Conservation (phyloP, 2,329 filamentous ascomycete genomes). For the Penicillium sp. region DNA sequence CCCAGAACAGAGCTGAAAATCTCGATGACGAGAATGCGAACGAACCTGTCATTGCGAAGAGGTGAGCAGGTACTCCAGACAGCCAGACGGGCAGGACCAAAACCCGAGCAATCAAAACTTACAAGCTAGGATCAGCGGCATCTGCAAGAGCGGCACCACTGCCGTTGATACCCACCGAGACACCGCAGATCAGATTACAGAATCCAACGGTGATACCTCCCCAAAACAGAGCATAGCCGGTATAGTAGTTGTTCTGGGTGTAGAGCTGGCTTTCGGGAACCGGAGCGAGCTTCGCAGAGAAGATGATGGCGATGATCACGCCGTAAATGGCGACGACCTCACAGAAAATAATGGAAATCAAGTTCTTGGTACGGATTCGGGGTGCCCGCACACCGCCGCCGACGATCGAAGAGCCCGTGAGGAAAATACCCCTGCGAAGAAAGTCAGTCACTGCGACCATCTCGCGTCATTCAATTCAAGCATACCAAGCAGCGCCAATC, state of each 20-base stretch:
- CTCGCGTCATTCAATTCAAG: constrained; percentile 18
- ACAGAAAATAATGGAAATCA: constrained; percentile 99
- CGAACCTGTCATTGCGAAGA: constrained; percentile 66
- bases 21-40: constrained; percentile 98
- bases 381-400: constrained; percentile 96
- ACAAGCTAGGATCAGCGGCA: constrained; percentile 89
- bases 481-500: constrained; percentile 92
- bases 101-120: constrained; percentile 44
- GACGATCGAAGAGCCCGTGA: constrained; percentile 95
- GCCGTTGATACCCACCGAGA: constrained; percentile 97
- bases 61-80: constrained; percentile 5
- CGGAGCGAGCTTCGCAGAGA: constrained; percentile 79
- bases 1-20: constrained; percentile 98
- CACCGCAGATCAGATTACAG: constrained; percentile 94
- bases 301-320: constrained; percentile 99
- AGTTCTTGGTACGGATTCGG: constrained; percentile 97
- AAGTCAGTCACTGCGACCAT: constrained; percentile 4
- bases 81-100: not conserved
- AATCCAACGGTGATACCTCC: constrained; percentile 88
- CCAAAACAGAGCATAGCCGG: constrained; percentile 96
- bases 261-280: constrained; percentile 67
- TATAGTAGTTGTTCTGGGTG: constrained; percentile 83
- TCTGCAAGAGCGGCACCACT: constrained; percentile 95
- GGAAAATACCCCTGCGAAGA: constrained; percentile 86
- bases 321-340: constrained; percentile 99